Base-by-base conservation (phyloP, 1,284 basidiomycete species). In the Malassezia furfur region DNA sequence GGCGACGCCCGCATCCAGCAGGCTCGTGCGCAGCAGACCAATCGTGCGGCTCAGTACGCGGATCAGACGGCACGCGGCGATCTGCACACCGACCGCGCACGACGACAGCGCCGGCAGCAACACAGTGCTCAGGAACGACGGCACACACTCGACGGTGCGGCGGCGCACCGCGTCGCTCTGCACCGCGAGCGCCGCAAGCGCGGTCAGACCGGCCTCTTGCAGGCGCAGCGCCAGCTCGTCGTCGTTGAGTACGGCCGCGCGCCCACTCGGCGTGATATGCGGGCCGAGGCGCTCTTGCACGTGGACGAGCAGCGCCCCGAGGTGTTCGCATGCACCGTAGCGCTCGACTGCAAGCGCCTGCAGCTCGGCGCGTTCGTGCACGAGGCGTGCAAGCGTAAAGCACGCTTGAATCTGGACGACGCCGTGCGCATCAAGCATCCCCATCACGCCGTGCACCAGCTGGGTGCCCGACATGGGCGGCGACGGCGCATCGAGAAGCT, bases 1-100 rank as follows among this genome's bases (percentile, higher is more conserved):
- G 1, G 68, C 65, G 2, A 72, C 60, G 10, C 64, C 67, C 3
- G 67, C 68, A 48, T 73, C 71, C 6, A 70, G 61, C 17, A 73
- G 59, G 3, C 55, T 62, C 1, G 71, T 72, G 30, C 71, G 58
- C 12, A 73, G 48, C 22, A 70, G 64, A 6, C 58, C 54, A n/a
- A 72, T 60, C 52, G 63, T 70, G 12, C 71, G 57, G 10, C 61
- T 63, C 5, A 73, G 60, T 2, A 65, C 62, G 21, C 70, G 60
- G 5, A 65, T 59, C 10, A 73, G 54, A 0, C 66, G 60, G 34
- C 64, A 67, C 9, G 69, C 70, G 9, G 68, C 66, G 7, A 68
- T 53, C 19, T 67, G 57, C n/a, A 70, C 62, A 19, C 71, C 71
- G 1, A 70, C 25, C 3, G 70, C 54, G 1, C 61, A 50, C 14